A percentile compares a stretch with the other conserved stretches of the same genome.
phyloP scores from a whole-genome alignment of 1,284 basidiomycete genomes.

The Xanthoconium separans region DNA sequence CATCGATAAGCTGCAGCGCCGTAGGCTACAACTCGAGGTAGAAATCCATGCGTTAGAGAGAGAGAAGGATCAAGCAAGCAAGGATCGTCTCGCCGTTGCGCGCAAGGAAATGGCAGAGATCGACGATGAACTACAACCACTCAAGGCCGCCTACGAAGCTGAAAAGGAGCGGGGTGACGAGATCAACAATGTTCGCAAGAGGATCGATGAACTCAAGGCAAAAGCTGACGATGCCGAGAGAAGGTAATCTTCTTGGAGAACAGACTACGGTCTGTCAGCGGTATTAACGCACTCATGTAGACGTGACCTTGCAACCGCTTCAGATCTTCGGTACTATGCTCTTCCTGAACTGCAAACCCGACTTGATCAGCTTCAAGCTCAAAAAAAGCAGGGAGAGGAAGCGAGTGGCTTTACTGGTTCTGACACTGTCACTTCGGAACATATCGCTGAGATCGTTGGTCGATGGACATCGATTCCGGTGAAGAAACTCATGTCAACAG shows the following conservation, averaged over 20 bases:
- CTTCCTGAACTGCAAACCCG: conserved; percentile 88
- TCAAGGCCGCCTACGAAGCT: conserved; percentile 87
- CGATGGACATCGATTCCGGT: conserved; percentile 93
- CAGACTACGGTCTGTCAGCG: not conserved
- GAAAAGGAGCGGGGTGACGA: conserved; percentile 89
- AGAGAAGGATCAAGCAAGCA: conserved; percentile 89
- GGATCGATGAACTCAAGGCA: conserved; percentile 89
- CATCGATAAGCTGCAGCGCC: conserved; percentile 92
- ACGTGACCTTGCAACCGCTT: conserved; percentile 82
- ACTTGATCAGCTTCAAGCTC: conserved; percentile 67
- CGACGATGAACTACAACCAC: conserved; percentile 88
- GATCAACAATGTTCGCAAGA: conserved; percentile 76
- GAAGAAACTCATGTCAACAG: conserved; percentile 83
- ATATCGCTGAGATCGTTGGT: conserved; percentile 89
- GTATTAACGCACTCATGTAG: conserved; percentile 33
- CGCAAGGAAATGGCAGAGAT: conserved; percentile 83
- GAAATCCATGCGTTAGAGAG: conserved; percentile 95
- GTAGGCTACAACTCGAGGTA: conserved; percentile 91
- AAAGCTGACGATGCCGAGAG: conserved; percentile 96
- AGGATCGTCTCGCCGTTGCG: conserved; percentile 80
- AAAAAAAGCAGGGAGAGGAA: conserved; percentile 69
- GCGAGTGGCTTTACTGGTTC: conserved; percentile 52
- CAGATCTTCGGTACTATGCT: conserved; percentile 91
- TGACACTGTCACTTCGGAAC: conserved; percentile 85
- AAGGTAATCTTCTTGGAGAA: conserved; percentile 41